A percentile compares a stretch with the other conserved stretches of the same genome.
Evolutionary conservation across 768 basidiomycete species (phyloP).

Genomic region (Cubamyces sp.): DNA sequence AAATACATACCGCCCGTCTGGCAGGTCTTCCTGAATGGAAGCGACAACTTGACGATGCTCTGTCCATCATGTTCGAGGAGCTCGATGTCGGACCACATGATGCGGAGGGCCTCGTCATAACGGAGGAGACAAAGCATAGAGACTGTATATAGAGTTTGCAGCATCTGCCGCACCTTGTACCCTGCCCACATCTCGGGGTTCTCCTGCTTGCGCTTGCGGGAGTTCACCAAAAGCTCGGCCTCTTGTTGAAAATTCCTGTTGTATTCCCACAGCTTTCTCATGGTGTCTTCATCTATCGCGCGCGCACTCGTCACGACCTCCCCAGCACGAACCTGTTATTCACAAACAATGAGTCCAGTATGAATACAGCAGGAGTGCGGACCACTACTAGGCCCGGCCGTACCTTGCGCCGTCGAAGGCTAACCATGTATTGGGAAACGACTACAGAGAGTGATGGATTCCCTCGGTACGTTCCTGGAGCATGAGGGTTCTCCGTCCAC

Average conservation of each 20-base stretch:
- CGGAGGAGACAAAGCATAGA: conserved; percentile 32
- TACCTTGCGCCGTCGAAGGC: conserved; percentile 30
- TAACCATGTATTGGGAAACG: conserved; percentile 34
- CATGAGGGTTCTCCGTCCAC: conserved; percentile 21
- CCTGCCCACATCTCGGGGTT: conserved; percentile 27
- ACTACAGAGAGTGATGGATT: conserved; percentile 30
- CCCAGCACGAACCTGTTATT: conserved; percentile 24
- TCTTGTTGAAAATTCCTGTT: neutral
- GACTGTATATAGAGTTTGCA: conserved; percentile 24
- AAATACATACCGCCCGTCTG: conserved; percentile 25
- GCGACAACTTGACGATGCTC: neutral
- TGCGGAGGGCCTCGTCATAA: conserved; percentile 31
- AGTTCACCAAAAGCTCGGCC: neutral
- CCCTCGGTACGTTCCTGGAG: conserved; percentile 17
- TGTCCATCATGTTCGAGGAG: neutral
- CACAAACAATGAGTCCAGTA: neutral
- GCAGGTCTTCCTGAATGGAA: conserved; percentile 30
- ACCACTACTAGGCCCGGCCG: neutral
- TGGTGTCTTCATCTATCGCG: conserved; percentile 28
- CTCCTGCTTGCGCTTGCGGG: conserved; percentile 1
- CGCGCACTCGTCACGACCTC: conserved; percentile 32
- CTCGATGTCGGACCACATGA: conserved; percentile 29
- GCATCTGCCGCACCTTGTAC: conserved; percentile 27
- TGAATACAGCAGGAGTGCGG: neutral
- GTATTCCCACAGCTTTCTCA: conserved; percentile 24